These are phyloP conservation scores for Zygosaccharomyces kombuchaensis DNA, from an alignment of 805 yeast species.

Conservation along the genomic window DNA sequence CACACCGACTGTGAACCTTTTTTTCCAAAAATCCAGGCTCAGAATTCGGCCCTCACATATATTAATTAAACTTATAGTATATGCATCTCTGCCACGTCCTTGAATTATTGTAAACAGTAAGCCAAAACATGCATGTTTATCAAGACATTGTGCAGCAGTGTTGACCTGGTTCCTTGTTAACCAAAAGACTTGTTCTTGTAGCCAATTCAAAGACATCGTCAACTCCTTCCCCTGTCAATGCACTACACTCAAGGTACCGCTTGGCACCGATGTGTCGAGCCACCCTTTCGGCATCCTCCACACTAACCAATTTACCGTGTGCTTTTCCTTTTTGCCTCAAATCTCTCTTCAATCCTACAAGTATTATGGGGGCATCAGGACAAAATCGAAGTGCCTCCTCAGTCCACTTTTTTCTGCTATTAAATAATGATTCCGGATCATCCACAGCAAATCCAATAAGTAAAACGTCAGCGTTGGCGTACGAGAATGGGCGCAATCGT, in stretches of 20 bases:
- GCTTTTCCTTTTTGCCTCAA: constrained; percentile 42
- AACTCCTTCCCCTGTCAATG: constrained; percentile 91
- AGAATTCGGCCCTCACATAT: neutral
- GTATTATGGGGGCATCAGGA: constrained; percentile 69
- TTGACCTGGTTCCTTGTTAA: constrained; percentile 42
- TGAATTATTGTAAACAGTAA: too few species aligned
- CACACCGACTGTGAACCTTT: too few species aligned
- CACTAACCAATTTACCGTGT: constrained; percentile 46
- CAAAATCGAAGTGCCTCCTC: constrained; percentile 77
- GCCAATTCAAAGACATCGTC: constrained; percentile 92
- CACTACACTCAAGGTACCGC: constrained; percentile 80
- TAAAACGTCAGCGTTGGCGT: constrained; percentile 81
- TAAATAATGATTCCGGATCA: constrained; percentile 76
- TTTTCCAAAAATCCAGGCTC: neutral
- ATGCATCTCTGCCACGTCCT: neutral
- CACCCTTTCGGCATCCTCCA: constrained; percentile 56
- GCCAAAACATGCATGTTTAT: neutral
- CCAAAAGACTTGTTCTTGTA: constrained; percentile 72
- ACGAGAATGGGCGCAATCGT: constrained; percentile 79
- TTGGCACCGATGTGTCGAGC: constrained; percentile 81
- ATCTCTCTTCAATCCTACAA: constrained; percentile 85
- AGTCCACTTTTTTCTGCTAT: constrained; percentile 84
- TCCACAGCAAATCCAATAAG: constrained; percentile 83
- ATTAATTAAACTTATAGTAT: neutral
- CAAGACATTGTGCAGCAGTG: constrained; percentile 37